Evolutionary conservation across 23 red algal genomes (phyloP), one percentile per base, ranked within the genome.

Genomic region (Cyanidiococcus yangmingshanensis): DNA sequence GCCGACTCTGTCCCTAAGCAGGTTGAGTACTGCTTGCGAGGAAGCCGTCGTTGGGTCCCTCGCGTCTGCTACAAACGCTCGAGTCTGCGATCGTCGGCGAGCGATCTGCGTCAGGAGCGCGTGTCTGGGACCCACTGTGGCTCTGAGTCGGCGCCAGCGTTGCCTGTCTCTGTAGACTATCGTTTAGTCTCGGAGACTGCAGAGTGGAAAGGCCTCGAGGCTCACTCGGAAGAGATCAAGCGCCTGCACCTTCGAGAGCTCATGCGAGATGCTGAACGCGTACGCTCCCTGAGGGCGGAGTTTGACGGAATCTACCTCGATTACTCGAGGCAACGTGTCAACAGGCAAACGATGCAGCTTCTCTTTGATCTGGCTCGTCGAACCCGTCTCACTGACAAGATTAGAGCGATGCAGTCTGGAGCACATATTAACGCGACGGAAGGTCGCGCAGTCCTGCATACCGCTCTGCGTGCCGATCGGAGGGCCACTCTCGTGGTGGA

Each of bases 401-500:
- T 97, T 41, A 51, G 85, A 29, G 83, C 86, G 1, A 90, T 97
- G 93, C 67, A 88, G 50, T n/a, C 79, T 27, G 93, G 93, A 39
- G 27, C 80, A 18, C 76, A 89, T 16, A 86, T 97, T 36, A 97
- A 97, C 50, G 74, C 58, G 15, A 97, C 83, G 35, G 93, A 97
- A 74, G 63, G 76, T 32, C 87, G 93, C 37, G 88, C 93, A 38
- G 93, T 89, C 36, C 76, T 97, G 77, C 93, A 97, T 71, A 88
- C 86, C 35, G 93, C 93, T 3, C 71, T 97, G 79, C 80, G 93
- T 18, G 84, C 87, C 36, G 68, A 74, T 26, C 84, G 76, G 45
- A 77, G 76, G 39, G 82, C 87, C 39, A 68, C 32, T 17, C 35
- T 97, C 26, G 81, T 89, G 82, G 57, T 91, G n/a, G 84, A 86